Percentiles rank a stretch among this genome's conserved stretches.
Evolutionary conservation across 1,284 basidiomycete species (phyloP).

Genomic region (Ceratobasidium sp.): DNA sequence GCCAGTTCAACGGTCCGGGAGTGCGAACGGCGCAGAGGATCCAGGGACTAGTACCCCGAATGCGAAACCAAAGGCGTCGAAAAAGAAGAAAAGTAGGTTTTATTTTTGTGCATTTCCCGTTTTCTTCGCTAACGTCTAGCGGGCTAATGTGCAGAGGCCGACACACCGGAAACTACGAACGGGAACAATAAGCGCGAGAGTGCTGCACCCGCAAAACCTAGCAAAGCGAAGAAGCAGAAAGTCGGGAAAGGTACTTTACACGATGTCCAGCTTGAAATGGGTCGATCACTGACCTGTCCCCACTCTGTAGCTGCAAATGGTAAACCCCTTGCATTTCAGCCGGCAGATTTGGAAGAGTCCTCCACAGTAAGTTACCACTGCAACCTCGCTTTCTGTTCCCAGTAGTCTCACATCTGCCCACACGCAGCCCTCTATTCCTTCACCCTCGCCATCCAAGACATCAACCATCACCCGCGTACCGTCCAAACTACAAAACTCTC

Average conservation of each 20-base stretch:
- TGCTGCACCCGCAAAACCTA: conserved; percentile 39
- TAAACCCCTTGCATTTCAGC: conserved; percentile 41
- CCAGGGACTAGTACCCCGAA: conserved; percentile 40
- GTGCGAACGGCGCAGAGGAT: conserved; percentile 53
- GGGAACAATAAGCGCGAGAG: conserved; percentile 46
- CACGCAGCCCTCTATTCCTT: conserved; percentile 29
- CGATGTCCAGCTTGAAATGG: no score
- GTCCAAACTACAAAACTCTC: conserved; percentile 80
- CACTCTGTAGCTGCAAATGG: conserved; percentile 57
- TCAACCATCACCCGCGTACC: conserved; percentile 75
- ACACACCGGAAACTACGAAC: conserved; percentile 26
- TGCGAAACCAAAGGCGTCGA: conserved; percentile 45
- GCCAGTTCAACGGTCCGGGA: conserved; percentile 54
- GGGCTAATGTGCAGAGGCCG: conserved; percentile 28
- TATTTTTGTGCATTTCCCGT: no score
- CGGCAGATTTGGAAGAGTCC: conserved; percentile 26
- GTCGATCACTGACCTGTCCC: no score
- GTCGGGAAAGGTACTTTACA: conserved; percentile 47
- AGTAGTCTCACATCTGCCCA: conserved; percentile 19
- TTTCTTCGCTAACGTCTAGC: no score
- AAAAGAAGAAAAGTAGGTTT: conserved; percentile 44
- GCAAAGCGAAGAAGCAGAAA: conserved; percentile 46
- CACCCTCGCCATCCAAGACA: conserved; percentile 27
- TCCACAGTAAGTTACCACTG: conserved; percentile 22
- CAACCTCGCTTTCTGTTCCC: neutral